phyloP scores from a whole-genome alignment of 208 protist genomes.

The Acanthamoeba lenticulata region DNA sequence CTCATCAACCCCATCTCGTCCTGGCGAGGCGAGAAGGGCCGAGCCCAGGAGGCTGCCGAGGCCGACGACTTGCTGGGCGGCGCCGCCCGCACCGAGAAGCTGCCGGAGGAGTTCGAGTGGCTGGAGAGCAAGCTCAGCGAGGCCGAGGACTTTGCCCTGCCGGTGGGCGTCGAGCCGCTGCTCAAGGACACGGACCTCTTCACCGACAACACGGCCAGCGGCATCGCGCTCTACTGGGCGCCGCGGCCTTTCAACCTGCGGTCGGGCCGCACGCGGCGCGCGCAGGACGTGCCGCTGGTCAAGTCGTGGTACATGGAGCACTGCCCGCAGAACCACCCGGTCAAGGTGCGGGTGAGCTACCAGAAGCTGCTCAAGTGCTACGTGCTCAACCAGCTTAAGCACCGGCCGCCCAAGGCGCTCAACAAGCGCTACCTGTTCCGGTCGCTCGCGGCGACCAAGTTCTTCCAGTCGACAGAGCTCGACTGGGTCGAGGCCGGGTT shows the following conservation, averaged over 20 bases:
- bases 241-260: constrained; percentile 97
- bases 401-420: constrained; percentile 88
- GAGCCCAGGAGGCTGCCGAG: background rate
- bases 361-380: constrained; percentile 99
- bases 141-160: constrained; percentile 88
- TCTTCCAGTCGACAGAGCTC: constrained; percentile 99
- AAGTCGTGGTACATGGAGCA: constrained; percentile 97
- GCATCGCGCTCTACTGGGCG: constrained; percentile 97
- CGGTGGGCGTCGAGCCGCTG: constrained; percentile 85
- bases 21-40: constrained; percentile 52
- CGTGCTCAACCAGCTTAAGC: constrained; percentile 98
- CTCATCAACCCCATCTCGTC: constrained; percentile 98
- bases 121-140: no score
- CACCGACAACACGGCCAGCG: constrained; percentile 94
- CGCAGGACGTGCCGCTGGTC: constrained; percentile 98
- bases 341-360: constrained; percentile 98
- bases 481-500: constrained; percentile 99
- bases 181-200: constrained; percentile 91
- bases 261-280: constrained; percentile 94
- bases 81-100: background rate
- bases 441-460: constrained; percentile 96
- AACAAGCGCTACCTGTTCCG: constrained; percentile 93
- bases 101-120: constrained; percentile 56
- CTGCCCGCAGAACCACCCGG: constrained; percentile 86
- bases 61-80: background rate